Evolutionary conservation across 805 yeast species (phyloP).

Genomic region (Candida qinlingensis): DNA sequence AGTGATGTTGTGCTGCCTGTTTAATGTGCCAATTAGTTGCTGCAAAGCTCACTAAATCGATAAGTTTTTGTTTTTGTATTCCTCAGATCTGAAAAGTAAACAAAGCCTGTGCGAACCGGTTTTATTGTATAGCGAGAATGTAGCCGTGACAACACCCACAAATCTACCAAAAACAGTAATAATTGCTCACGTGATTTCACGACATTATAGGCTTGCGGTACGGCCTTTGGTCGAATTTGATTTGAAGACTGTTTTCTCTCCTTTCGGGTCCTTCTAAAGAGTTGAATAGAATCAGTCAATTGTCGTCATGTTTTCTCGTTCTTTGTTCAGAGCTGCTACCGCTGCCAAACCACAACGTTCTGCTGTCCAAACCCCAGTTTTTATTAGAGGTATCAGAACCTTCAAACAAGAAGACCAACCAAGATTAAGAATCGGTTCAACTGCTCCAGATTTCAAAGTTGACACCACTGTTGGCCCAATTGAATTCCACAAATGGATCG

Average conservation of each 20-base stretch:
- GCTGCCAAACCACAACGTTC: slow-evolving; percentile 13
- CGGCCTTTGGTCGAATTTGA: too few species aligned
- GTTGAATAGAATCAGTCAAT: too few species aligned
- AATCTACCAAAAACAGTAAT: background rate
- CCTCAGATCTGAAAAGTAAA: background rate
- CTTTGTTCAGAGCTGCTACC: slow-evolving; percentile 23
- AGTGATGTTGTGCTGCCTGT: background rate
- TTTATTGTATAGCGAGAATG: too few species aligned
- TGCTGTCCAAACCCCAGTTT: slow-evolving; percentile 8
- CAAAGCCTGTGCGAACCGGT: background rate
- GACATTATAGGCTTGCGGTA: background rate
- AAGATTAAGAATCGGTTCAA: slow-evolving; percentile 71
- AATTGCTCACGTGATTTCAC: background rate
- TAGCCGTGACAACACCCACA: too few species aligned
- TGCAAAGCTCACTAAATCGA: too few species aligned
- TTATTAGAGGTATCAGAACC: slow-evolving; percentile 35
- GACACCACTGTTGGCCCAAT: slow-evolving; percentile 77
- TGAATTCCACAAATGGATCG: slow-evolving; percentile 82
- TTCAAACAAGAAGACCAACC: slow-evolving; percentile 51
- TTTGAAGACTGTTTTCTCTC: too few species aligned
- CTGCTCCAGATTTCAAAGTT: slow-evolving; percentile 85
- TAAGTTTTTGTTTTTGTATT: too few species aligned
- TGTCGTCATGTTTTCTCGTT: slow-evolving; percentile 25
- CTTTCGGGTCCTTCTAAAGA: too few species aligned
- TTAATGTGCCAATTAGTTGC: too few species aligned